Percentiles rank a stretch among this genome's conserved stretches.
These are phyloP conservation scores for Paxillus ammoniavirescens DNA, from an alignment of 768 basidiomycete species.

Conservation along the genomic window DNA sequence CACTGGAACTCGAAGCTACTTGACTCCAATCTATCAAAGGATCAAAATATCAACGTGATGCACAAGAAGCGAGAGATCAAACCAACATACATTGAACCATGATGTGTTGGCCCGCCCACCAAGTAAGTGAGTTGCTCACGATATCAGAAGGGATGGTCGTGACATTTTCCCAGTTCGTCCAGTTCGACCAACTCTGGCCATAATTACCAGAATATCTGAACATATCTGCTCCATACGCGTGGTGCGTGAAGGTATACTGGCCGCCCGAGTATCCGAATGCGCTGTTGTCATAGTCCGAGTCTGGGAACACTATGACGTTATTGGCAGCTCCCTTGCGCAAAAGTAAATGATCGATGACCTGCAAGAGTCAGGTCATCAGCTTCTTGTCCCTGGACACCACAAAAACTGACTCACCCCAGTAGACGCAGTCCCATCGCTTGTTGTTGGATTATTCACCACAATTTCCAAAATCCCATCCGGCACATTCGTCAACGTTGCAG, in stretches of 20 bases:
- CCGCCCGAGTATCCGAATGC: slow-evolving; percentile 58
- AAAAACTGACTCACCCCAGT: slow-evolving; percentile 53
- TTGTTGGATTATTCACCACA: slow-evolving; percentile 55
- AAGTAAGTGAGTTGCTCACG: slow-evolving; percentile 48
- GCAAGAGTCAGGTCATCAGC: slow-evolving; percentile 9
- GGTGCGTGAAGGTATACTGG: slow-evolving; percentile 76
- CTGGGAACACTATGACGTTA: slow-evolving; percentile 88
- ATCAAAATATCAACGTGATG: background rate
- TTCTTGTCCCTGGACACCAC: background rate
- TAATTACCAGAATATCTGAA: slow-evolving; percentile 88
- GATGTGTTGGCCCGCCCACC: slow-evolving; percentile 84
- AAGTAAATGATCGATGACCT: slow-evolving; percentile 75
- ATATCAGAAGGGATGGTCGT: slow-evolving; percentile 59
- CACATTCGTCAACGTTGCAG: slow-evolving; percentile 68
- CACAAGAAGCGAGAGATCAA: background rate
- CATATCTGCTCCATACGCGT: slow-evolving; percentile 81
- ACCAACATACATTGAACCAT: slow-evolving; percentile 76
- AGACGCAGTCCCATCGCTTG: slow-evolving; percentile 37
- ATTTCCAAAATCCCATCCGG: slow-evolving; percentile 84
- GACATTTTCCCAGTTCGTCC: slow-evolving; percentile 75
- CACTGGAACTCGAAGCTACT: slow-evolving; percentile 55
- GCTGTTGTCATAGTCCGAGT: slow-evolving; percentile 68
- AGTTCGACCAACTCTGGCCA: slow-evolving; percentile 79
- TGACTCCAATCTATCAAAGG: slow-evolving; percentile 70
- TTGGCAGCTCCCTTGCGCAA: slow-evolving; percentile 72